These are phyloP conservation scores for Comarum palustre DNA, from an alignment of 306 rosid species.

Conservation along the genomic window DNA sequence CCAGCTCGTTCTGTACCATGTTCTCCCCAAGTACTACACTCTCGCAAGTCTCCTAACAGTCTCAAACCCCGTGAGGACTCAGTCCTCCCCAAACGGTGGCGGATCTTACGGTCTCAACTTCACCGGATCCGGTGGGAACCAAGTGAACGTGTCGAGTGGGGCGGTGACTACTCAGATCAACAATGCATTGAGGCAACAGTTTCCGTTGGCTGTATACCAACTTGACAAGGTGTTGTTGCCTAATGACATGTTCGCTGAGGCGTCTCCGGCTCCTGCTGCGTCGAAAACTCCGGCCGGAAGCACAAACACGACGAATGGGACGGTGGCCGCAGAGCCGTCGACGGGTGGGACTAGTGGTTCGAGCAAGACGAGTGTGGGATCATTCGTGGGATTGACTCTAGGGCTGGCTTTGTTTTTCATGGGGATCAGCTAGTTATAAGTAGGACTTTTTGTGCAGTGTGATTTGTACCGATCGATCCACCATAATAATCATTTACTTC, in stretches of 20 bases:
- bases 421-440: background rate
- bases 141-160: slow-evolving; percentile 66
- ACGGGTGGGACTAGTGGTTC: background rate
- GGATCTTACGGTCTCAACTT: slow-evolving; percentile 64
- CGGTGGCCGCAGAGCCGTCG: background rate
- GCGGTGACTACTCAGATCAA: slow-evolving; percentile 40
- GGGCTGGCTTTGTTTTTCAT: slow-evolving; percentile 8
- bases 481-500: background rate
- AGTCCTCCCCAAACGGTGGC: slow-evolving; percentile 35
- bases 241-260: slow-evolving; percentile 36
- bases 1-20: slow-evolving; percentile 58
- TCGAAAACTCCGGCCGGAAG: slow-evolving; percentile 24
- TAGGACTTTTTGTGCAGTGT: background rate
- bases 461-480: background rate
- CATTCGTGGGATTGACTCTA: background rate
- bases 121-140: slow-evolving; percentile 54
- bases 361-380: background rate
- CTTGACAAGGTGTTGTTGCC: slow-evolving; percentile 75
- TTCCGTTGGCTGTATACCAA: slow-evolving; percentile 56
- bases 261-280: slow-evolving; percentile 40
- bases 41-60: slow-evolving; percentile 46
- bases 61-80: slow-evolving; percentile 73
- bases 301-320: slow-evolving; percentile 8
- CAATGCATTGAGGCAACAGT: slow-evolving; percentile 52
- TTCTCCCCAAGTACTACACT: slow-evolving; percentile 57